Conservation (phyloP, 768 basidiomycete genomes). For the Amanita exitialis region DNA sequence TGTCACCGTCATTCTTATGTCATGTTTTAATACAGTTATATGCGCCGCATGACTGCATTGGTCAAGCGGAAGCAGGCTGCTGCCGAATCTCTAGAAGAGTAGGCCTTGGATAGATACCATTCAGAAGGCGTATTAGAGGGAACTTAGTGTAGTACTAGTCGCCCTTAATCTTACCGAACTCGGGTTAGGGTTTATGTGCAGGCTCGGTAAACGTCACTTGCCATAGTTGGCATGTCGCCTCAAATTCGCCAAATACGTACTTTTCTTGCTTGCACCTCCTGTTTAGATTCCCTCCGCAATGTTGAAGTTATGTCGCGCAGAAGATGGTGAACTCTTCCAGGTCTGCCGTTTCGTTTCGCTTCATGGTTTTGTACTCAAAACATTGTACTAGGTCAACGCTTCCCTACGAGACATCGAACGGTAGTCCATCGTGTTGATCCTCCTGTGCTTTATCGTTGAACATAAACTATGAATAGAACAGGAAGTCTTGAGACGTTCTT, state of each 20-base stretch:
- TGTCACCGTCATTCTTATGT: neutral
- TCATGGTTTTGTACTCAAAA: neutral
- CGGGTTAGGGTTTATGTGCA: slow-evolving; percentile 5
- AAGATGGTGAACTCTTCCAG: slow-evolving; percentile 54
- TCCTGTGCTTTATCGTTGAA: slow-evolving; percentile 2
- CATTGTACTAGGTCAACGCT: slow-evolving; percentile 40
- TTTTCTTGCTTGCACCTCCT: neutral
- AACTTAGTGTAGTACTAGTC: neutral
- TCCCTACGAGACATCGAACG: slow-evolving; percentile 71
- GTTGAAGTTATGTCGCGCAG: slow-evolving; percentile 58
- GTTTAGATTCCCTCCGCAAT: slow-evolving; percentile 20
- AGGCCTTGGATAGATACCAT: neutral
- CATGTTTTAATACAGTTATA: slow-evolving; percentile 41
- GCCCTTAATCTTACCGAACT: slow-evolving; percentile 3
- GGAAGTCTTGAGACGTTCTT: slow-evolving; percentile 66
- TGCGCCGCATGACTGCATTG: slow-evolving; percentile 81
- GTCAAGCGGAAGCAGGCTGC: slow-evolving; percentile 53
- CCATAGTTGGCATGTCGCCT: slow-evolving; percentile 5
- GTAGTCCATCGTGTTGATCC: slow-evolving; percentile 18
- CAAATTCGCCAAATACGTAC: neutral
- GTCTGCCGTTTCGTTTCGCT: slow-evolving; percentile 19
- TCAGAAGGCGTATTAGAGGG: neutral
- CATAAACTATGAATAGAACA: slow-evolving; percentile 26
- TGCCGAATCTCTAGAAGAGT: slow-evolving; percentile 16
- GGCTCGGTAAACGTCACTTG: neutral